Base-by-base conservation (phyloP, 345 rosid species). In the Noccaea caerulescens region DNA sequence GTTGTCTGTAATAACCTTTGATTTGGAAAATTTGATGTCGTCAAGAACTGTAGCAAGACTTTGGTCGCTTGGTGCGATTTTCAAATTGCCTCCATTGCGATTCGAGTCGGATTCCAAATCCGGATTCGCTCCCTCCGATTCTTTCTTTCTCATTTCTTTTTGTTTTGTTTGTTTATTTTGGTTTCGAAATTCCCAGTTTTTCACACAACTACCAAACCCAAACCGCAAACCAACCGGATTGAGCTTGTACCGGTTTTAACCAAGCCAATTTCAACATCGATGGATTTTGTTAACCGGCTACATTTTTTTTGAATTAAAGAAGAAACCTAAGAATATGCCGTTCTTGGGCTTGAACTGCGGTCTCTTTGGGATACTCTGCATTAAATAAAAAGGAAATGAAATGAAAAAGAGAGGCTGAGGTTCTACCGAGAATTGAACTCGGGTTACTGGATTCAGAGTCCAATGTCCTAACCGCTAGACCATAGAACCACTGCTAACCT, bases 1-100 rank as follows among this genome's bases (percentile, higher is more conserved):
- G 11, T 42, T 12, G 36, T 2, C 0, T 34, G 63, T 37, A 45
- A 39, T 47, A 57, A 75, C 80, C 52, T 63, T 72, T 46, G 67
- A 33, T 76, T 64, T 76, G 14, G 76, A 70, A 57, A 72, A 69
- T 42, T 58, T 76, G 63, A 76, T 76, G 71, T 76, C 72, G 14
- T 70, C 71, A 16, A 76, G 57, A 70, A 70, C 51, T 12, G 43
- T 42, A 2, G 56, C 25, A 7, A 76, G 41, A 33, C 62, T 63
- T 58, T 69, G 49, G 32, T 76, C 80, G 62, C 46, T 57, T 58
- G 62, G 4, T 63, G 63, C 80, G 30, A 7, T 64, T 64, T 76
- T 51, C 30, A 76, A 8, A 64, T 64, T 70, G 1, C 41, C 23
- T 20, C 23, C 71, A 11, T 57, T 8, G 3, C 16, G 18, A 56